Evolutionary conservation across 2,329 filamentous ascomycete genomes (phyloP).

Genomic region (Colletotrichum liriopes): DNA sequence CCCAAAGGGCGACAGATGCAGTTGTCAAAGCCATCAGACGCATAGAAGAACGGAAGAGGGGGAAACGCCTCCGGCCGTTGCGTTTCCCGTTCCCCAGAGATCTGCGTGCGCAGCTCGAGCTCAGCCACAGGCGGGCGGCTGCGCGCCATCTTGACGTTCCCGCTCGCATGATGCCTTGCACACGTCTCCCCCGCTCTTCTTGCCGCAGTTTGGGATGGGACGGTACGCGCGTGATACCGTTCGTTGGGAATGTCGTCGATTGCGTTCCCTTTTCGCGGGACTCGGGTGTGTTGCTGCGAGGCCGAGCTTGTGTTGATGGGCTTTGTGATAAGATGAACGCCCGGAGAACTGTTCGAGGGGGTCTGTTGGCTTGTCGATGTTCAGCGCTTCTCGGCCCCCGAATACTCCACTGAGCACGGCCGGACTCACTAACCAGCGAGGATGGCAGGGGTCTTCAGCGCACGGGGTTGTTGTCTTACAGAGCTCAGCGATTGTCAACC

Average conservation of each 20-base stretch:
- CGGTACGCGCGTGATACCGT: background rate
- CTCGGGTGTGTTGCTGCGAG: background rate
- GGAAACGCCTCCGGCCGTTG: background rate
- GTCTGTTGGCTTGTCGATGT: background rate
- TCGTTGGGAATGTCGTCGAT: background rate
- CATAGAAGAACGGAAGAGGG: background rate
- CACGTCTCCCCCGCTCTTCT: conserved; percentile 10
- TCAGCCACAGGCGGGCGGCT: conserved; percentile 32
- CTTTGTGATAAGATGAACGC: background rate
- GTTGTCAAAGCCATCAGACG: background rate
- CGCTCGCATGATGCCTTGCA: background rate
- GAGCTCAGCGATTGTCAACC: conserved; percentile 1
- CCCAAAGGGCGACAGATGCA: background rate
- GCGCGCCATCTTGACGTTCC: conserved; percentile 3
- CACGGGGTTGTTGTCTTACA: background rate
- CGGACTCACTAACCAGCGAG: too few relatives aligned
- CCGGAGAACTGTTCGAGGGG: background rate
- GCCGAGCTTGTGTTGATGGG: background rate
- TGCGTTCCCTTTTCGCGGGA: background rate
- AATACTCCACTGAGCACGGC: conserved; percentile 1
- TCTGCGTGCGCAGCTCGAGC: conserved; percentile 1
- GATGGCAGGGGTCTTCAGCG: background rate
- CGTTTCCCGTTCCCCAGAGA: background rate
- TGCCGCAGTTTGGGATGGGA: conserved; percentile 25
- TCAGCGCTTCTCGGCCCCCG: background rate